Evolutionary conservation across 1,284 basidiomycete species (phyloP).

Genomic region (Chondrostereum purpureum): DNA sequence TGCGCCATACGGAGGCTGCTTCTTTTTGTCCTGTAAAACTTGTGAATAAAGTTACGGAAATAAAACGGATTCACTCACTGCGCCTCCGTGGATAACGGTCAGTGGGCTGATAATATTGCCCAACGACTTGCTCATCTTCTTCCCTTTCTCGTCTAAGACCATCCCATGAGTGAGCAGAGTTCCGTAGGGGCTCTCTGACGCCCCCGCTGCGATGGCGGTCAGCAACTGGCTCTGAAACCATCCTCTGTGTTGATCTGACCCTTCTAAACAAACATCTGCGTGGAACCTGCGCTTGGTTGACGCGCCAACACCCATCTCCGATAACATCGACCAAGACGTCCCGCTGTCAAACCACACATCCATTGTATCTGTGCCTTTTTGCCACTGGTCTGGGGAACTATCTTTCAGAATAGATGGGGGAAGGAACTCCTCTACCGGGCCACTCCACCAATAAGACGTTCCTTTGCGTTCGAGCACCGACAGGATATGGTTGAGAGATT

Average conservation of each 20-base stretch:
- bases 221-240: conserved; percentile 98
- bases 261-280: conserved; percentile 92
- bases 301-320: conserved; percentile 29
- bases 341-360: conserved; percentile 99
- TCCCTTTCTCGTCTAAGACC: conserved; percentile 86
- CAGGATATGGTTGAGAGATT: conserved; percentile 77
- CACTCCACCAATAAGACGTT: conserved; percentile 88
- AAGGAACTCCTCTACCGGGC: conserved; percentile 78
- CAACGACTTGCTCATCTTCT: conserved; percentile 98
- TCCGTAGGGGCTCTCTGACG: conserved; percentile 62
- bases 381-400: conserved; percentile 32
- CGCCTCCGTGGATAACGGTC: conserved; percentile 73
- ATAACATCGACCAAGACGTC: conserved; percentile 85
- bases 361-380: conserved; percentile 89
- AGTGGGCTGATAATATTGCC: conserved; percentile 91
- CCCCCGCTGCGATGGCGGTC: conserved; percentile 60
- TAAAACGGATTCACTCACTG: conserved; percentile 34
- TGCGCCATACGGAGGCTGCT: conserved; percentile 75
- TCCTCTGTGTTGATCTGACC: conserved; percentile 96
- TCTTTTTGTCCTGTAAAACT: conserved; percentile 51
- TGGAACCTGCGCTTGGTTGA: conserved; percentile 30
- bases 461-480: conserved; percentile 68
- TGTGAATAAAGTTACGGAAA: background rate
- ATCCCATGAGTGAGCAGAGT: conserved; percentile 94
- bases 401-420: conserved; percentile 47